Evolutionary conservation across 2,329 filamentous ascomycete genomes (phyloP), one percentile per base, ranked within the genome.

Genomic region (Fusarium nematophilum): DNA sequence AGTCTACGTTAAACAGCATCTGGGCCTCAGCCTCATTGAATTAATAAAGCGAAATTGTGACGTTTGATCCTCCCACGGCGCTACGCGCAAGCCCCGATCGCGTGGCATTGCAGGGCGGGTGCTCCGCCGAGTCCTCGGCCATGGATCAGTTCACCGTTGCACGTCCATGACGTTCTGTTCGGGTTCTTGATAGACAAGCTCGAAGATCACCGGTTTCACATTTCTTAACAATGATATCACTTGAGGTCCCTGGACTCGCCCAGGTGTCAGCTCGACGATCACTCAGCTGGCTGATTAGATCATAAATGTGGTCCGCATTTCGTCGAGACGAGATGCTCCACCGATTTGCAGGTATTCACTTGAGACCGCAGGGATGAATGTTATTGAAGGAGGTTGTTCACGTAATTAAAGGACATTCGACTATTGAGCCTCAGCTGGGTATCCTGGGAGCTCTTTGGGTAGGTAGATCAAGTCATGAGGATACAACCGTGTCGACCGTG

Each of bases 211-310:
- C 46, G 43, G 60, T 64, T 64, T 64, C 60, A 64, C 29, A 27
- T 64, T 39, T 13, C 29, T 37, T 34, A 17, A 13, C n/a, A 2
- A 65, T 62, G 61, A 64, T 64, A 65, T 64, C 57, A 64, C 52
- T 29, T n/a, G 26, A 34, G 14, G 44, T 43, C 60, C 29, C 39
- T 50, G 30, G 30, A 18, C 36, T 38, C 31, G 51, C 9, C 6
- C 17, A 46, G 42, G 31, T 43, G 29, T 54, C 47, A 31, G 29
- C 10, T 31, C 31, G 61, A 56, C 40, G 61, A 65, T 59, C 53
- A 18, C 14, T 31, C 34, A 25, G 11, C 51, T 18, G 9, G 25
- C 36, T 54, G 23, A 53, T 56, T 62, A 52, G 44, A 59, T 64
- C 61, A 65, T 64, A 59, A 59, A 39, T 61, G 57, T 59, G 61